Evolutionary conservation across 176 grass and related monocot genomes (phyloP), one percentile per base, ranked within the genome.

Genomic region (Aegilops umbellulata): DNA sequence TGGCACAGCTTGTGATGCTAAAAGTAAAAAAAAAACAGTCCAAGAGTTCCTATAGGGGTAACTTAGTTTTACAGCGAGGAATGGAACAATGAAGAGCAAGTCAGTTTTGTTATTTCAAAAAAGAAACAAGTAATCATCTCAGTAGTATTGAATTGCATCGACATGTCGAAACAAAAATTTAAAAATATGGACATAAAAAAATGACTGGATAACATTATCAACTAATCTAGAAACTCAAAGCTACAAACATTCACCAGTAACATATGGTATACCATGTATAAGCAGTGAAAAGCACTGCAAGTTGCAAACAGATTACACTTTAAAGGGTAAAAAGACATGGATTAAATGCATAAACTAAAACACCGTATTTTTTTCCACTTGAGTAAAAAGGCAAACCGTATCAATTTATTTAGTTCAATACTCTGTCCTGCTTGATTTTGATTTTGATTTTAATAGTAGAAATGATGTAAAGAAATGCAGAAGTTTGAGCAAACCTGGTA

Each of bases 401-500:
- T 7, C 11, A 35, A 58, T 32, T 62, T 9, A 67, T 31, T 39
- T 69, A 87, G 60, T 78, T 81, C 41, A 82, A 74, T 60, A 73
- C 36, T 81, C 30, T 36, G 27, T 25, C 30, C 29, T 3, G 31
- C 16, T 20, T 19, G 30, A 77, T 62, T 72, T 53, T 19, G 30
- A 77, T 62, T 72, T 53, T 6, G 13, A 47, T 15, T 47, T 80
- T 6, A n/a, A 83, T 42, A 36, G 31, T 66, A 65, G 29, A 69
- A 71, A 71, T 3, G 5, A 30, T 74, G 13, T 20, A 65, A 25
- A 47, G 64, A 44, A 44, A 4, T 10, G 3, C 47, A 23, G n/a
- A 85, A 79, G 32, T 74, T n/a, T 70, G 71, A 71, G 76, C 67
- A 80, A 84, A 98, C 93, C 96, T 98, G 91, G 79, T 98, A 98